A percentile compares a stretch with the other conserved stretches of the same genome.
Conservation (phyloP, 2,329 filamentous ascomycete species). For the Hirsutella thompsonii region DNA sequence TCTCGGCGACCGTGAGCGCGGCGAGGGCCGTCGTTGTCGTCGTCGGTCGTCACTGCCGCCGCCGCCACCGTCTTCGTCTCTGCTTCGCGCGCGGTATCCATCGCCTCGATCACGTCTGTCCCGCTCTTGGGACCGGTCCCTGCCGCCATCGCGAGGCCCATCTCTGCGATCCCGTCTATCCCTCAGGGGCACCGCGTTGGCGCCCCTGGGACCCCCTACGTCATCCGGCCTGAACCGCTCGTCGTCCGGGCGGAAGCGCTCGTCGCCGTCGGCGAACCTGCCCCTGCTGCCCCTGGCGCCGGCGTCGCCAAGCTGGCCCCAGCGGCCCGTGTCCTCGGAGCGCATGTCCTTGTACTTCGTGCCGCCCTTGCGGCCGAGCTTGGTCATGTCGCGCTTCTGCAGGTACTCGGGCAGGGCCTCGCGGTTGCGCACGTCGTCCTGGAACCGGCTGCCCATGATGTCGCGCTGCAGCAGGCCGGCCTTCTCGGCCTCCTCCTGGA, state of each 20-base stretch:
- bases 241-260: constrained; percentile 54
- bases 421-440: constrained; percentile 71
- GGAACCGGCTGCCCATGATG: constrained; percentile 72
- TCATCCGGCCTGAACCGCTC: constrained; percentile 30
- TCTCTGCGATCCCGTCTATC: constrained; percentile 21
- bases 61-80: constrained; percentile 1
- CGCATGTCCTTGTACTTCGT: constrained; percentile 83
- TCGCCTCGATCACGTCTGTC: background rate
- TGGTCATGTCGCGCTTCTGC: constrained; percentile 87
- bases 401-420: constrained; percentile 81
- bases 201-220: constrained; percentile 40
- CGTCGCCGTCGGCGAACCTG: constrained; percentile 39
- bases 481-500: constrained; percentile 65
- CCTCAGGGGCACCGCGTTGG: constrained; percentile 59
- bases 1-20: constrained; percentile 38
- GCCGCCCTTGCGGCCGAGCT: constrained; percentile 81
- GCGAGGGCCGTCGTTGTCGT: too few relatives aligned
- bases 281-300: constrained; percentile 18
- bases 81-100: constrained; percentile 3
- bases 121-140: background rate
- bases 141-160: background rate
- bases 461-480: constrained; percentile 69
- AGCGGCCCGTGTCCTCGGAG: constrained; percentile 80
- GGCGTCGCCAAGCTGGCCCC: constrained; percentile 52
- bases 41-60: constrained; percentile 5